phyloP scores from a whole-genome alignment of 139 green algal genomes.

The Diplosphaera chodatii region DNA sequence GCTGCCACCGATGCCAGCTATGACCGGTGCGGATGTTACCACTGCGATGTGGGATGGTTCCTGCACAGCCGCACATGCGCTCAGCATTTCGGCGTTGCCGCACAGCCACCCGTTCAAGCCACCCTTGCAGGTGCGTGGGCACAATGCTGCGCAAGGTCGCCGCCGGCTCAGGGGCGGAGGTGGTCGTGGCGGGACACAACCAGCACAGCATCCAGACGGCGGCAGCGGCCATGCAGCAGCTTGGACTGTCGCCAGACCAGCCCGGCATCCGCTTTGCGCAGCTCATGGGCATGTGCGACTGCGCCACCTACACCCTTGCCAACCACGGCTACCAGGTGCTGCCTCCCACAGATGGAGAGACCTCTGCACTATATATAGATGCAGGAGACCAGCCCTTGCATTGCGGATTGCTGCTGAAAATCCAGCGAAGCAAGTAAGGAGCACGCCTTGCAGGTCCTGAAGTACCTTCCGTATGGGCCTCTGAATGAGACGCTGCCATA shows the following conservation, averaged over 20 bases:
- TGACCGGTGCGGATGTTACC: conserved; percentile 33
- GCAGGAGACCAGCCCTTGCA: background rate
- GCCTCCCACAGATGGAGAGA: too few relatives aligned
- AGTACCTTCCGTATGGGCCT: conserved; percentile 56
- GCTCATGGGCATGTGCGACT: conserved; percentile 76
- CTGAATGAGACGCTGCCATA: conserved; percentile 53
- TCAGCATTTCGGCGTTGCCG: too few relatives aligned
- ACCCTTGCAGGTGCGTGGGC: conserved; percentile 25
- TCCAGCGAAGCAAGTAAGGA: too few relatives aligned
- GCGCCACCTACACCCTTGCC: conserved; percentile 48
- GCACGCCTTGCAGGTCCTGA: conserved; percentile 17
- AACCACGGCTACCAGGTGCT: conserved; percentile 21
- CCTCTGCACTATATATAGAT: too few relatives aligned
- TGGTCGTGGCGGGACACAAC: conserved; percentile 73
- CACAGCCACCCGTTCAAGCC: background rate
- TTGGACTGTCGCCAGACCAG: conserved; percentile 28
- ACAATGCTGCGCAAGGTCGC: conserved; percentile 31
- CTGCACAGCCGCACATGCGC: too few relatives aligned
- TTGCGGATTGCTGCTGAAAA: too few relatives aligned
- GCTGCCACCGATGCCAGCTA: conserved; percentile 60
- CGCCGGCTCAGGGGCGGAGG: conserved; percentile 23
- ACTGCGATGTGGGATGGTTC: too few relatives aligned
- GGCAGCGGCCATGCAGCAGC: conserved; percentile 36
- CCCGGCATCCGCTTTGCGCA: conserved; percentile 61
- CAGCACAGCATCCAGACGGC: conserved; percentile 45